Evolutionary conservation across 345 rosid genomes (phyloP), one percentile per base, ranked within the genome.

Genomic region (Pugionium cornutum): DNA sequence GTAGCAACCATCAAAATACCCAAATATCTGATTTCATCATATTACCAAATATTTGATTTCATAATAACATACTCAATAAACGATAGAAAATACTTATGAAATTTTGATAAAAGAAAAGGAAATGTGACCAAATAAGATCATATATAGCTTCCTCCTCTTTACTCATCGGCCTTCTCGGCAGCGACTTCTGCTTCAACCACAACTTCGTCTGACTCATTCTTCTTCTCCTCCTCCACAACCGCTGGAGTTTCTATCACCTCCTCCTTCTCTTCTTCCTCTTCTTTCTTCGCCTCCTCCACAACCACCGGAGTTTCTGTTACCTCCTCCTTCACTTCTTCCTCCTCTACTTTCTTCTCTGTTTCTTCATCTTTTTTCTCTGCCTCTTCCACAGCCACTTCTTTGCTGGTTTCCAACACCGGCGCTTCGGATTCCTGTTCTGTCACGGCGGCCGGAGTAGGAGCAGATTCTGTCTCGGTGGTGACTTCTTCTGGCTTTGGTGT

Each of bases 381-480:
- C 18, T 71, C 64, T 41, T 64, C 69, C 53, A 63, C 53, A 28
- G 36, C 69, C 28, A 54, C 75, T 46, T 63, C 69, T 63, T 63
- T 55, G 62, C 35, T 70, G 8, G 30, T 43, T 70, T 63, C 69
- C 10, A 25, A 41, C 9, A 63, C 64, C 2, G 68, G 68, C 31
- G 68, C 57, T 62, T 53, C 68, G 9, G 50, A 1, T 62, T 62
- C 57, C 62, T 62, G 43, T 33, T 71, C 75, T 18, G 64, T 39
- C 36, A 0, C 75, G 46, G 54, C 18, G 46, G 55, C 56, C 9
- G 47, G 67, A 63, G 57, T 42, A 60, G 65, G 53, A 44, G 32
- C 37, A 37, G 47, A 28, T 30, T 49, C 67, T 50, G 67, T 64
- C 37, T 10, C 48, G 6, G 35, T n/a, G 45, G 9, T 36, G 43